Evolutionary conservation across 176 grass and related monocot genomes (phyloP).

Genomic region (Typha latifolia): DNA sequence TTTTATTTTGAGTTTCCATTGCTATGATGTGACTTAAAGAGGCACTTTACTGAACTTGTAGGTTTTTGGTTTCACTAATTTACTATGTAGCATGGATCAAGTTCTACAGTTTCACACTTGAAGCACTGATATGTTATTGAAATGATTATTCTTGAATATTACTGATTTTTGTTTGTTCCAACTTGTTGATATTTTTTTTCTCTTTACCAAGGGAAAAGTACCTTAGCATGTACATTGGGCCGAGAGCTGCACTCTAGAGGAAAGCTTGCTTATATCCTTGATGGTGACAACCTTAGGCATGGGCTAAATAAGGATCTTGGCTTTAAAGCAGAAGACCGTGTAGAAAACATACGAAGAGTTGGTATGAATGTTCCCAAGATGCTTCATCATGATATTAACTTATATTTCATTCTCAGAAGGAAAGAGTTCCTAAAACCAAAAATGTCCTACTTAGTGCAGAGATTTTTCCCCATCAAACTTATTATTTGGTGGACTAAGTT

Average conservation of each 20-base stretch:
- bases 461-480: not conserved
- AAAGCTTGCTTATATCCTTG: conserved; percentile 84
- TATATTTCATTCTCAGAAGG: not conserved
- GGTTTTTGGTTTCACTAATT: not conserved
- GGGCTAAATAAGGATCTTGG: conserved; percentile 92
- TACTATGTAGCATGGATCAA: not conserved
- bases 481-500: not conserved
- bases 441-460: not conserved
- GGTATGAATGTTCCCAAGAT: conserved; percentile 23
- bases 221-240: conserved; percentile 72
- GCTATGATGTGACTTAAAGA: not conserved
- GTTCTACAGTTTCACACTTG: not conserved
- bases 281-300: conserved; percentile 92
- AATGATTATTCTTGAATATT: not conserved
- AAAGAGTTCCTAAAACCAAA: not conserved
- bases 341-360: conserved; percentile 90
- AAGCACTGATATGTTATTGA: not conserved
- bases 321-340: conserved; percentile 75
- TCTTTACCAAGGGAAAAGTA: conserved; percentile 68
- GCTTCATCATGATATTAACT: not conserved
- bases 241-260: conserved; percentile 64
- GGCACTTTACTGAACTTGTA: not conserved
- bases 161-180: not conserved
- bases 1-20: no score
- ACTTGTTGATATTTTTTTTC: not conserved